Conservation (phyloP, 2,329 filamentous ascomycete species). For the Colletotrichum camelliae region DNA sequence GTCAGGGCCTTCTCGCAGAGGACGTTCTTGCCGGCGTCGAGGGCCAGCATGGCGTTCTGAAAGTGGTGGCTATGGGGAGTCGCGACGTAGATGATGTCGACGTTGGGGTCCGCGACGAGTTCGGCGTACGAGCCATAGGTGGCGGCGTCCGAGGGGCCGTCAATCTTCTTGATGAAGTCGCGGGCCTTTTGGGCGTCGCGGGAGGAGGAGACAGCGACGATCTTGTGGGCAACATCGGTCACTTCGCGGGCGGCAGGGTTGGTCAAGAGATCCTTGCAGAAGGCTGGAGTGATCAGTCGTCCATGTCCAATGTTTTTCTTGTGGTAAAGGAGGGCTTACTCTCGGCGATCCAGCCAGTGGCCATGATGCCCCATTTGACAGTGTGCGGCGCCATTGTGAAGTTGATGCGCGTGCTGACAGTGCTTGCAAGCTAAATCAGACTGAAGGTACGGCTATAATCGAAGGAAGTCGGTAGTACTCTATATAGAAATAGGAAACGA, state of each 20-base stretch:
- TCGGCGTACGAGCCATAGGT: slow-evolving; percentile 84
- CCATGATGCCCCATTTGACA: slow-evolving; percentile 65
- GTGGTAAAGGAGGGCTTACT: slow-evolving; percentile 42
- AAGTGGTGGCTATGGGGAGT: slow-evolving; percentile 94
- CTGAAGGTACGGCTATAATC: not conserved
- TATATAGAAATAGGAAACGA: not conserved
- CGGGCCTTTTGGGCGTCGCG: slow-evolving; percentile 72
- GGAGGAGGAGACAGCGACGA: slow-evolving; percentile 83
- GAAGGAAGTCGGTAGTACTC: not conserved
- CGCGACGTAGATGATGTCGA: slow-evolving; percentile 88
- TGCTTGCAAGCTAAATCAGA: not conserved
- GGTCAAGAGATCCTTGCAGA: slow-evolving; percentile 79
- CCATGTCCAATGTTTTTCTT: not conserved
- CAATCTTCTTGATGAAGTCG: slow-evolving; percentile 74
- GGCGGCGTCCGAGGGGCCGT: slow-evolving; percentile 70
- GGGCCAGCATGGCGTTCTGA: slow-evolving; percentile 85
- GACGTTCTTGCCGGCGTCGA: slow-evolving; percentile 85
- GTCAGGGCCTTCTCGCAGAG: slow-evolving; percentile 93
- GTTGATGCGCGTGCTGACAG: slow-evolving; percentile 4
- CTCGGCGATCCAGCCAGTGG: slow-evolving; percentile 64
- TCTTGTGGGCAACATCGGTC: slow-evolving; percentile 75
- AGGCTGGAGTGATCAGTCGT: slow-evolving; percentile 44
- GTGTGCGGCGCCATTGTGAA: slow-evolving; percentile 52
- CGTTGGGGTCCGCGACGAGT: slow-evolving; percentile 76
- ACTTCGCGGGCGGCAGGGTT: slow-evolving; percentile 74